A percentile compares a stretch with the other conserved stretches of the same genome.
phyloP scores from a whole-genome alignment of 1,284 basidiomycete genomes.

The Heimioporus punctisporus region DNA sequence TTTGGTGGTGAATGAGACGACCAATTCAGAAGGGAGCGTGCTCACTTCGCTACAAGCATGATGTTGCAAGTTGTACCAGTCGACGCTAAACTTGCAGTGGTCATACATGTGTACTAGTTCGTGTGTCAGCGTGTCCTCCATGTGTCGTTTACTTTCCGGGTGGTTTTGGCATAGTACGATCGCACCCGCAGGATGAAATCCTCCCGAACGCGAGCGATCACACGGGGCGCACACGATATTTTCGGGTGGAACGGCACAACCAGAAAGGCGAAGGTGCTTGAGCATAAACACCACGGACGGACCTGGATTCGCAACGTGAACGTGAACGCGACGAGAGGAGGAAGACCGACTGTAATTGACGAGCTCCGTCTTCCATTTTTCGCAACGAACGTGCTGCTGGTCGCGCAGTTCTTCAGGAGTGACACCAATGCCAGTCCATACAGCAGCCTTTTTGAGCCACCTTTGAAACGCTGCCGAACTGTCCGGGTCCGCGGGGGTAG shows the following conservation, averaged over 20 bases:
- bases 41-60: conserved; percentile 95
- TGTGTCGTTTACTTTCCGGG: conserved; percentile 81
- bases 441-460: conserved; percentile 46
- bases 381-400: conserved; percentile 42
- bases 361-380: conserved; percentile 53
- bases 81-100: conserved; percentile 92
- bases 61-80: conserved; percentile 91
- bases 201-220: conserved; percentile 75
- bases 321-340: conserved; percentile 6
- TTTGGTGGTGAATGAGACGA: background rate
- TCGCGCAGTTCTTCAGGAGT: conserved; percentile 40
- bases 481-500: conserved; percentile 23
- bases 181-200: conserved; percentile 78
- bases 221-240: conserved; percentile 88
- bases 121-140: conserved; percentile 94
- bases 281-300: conserved; percentile 89
- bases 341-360: conserved; percentile 48
- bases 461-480: conserved; percentile 35
- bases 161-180: conserved; percentile 86
- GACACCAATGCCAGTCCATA: conserved; percentile 44
- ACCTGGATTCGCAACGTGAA: conserved; percentile 46
- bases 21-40: background rate
- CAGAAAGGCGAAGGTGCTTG: conserved; percentile 80
- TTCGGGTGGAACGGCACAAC: conserved; percentile 62
- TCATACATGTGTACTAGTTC: conserved; percentile 98